Percentiles rank a stretch among this genome's conserved stretches.
phyloP scores from a whole-genome alignment of 148 eudicot species.

The Silene uniflora region DNA sequence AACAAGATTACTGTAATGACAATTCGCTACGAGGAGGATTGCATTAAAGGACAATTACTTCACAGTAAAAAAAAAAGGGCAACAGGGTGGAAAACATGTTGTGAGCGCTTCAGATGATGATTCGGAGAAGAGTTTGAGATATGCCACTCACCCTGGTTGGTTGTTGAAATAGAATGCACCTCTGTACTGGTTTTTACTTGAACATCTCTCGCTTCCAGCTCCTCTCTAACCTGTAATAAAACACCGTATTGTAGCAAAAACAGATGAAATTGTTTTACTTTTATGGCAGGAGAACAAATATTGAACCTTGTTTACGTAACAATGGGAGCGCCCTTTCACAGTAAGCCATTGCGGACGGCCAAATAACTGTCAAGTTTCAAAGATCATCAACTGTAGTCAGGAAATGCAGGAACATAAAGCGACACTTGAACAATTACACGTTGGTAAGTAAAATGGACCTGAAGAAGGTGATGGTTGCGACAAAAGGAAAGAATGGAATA shows the following conservation, averaged over 20 bases:
- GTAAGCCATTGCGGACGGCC: slow-evolving; percentile 58
- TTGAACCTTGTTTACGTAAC: slow-evolving; percentile 42
- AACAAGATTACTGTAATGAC: too few species aligned
- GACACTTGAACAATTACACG: background rate
- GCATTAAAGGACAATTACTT: too few species aligned
- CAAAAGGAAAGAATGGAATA: slow-evolving; percentile 81
- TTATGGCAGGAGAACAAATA: background rate
- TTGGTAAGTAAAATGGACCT: slow-evolving; percentile 47
- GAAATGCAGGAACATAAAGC: background rate
- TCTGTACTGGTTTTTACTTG: slow-evolving; percentile 52
- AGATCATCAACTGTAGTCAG: background rate
- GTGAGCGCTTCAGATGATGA: background rate
- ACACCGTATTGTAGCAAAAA: background rate
- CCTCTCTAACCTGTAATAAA: slow-evolving; percentile 48
- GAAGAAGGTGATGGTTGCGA: slow-evolving; percentile 89
- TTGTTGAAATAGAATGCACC: slow-evolving; percentile 50
- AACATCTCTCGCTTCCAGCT: slow-evolving; percentile 56
- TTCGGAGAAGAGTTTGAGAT: background rate
- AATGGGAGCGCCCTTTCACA: slow-evolving; percentile 43
- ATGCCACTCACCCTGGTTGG: slow-evolving; percentile 47
- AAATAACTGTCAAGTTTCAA: slow-evolving; percentile 29
- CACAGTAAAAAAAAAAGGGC: background rate
- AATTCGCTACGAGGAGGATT: too few species aligned
- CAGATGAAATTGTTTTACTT: background rate
- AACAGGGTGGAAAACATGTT: background rate